Base-by-base conservation (phyloP, 768 basidiomycete genomes). In the Trametes cingulata region DNA sequence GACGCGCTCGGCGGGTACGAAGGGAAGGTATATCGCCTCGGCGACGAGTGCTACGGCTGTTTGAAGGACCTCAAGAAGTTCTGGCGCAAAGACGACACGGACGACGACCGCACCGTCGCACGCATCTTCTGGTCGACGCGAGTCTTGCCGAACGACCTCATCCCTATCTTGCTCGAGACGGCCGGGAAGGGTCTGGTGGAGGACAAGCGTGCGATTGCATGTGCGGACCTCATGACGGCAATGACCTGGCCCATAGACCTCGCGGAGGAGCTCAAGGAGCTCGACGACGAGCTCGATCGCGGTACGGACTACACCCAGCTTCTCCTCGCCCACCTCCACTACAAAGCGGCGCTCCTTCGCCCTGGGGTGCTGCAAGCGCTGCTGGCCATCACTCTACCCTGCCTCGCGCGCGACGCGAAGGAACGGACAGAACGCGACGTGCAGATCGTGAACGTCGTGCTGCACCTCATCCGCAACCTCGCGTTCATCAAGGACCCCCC, bases 181-280 rank as follows among this genome's bases (percentile, higher is more conserved):
- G 90, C 91, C 0, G 90, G 91, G 12, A 83, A 85, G 52, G 91
- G 91, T 0, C 73, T 79, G 20, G 85, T 90, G 33, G 91, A 93
- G 64, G 91, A 94, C 73, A 90, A 88, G 66, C 80, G 91, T 48
- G 93, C 92, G 0, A 82, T 96, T 25, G 84, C 87, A 0, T 90
- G 88, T 63, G 88, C 86, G 8, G 97, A 98, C 71, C 78, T 99
- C 22, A 87, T 98, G 71, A 91, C 93, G 0, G 95, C 95, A 0
- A 92, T 99, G 91, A 98, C 96, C 1, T 99, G 97, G 97, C 97
- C 97, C 0, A 96, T 99, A 54, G 93, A 98, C 73, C 79, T 98
- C 63, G 91, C 93, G 0, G 91, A 93, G 68, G 97, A 98, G 74
- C 79, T 99, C 63, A 91, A 90, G 67, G 97, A 98, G 69, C 84